A percentile compares a stretch with the other conserved stretches of the same genome.
phyloP scores from a whole-genome alignment of 225 moss, liverwort and hornwort species.

The Bryoerythrophyllum caledonicum region DNA sequence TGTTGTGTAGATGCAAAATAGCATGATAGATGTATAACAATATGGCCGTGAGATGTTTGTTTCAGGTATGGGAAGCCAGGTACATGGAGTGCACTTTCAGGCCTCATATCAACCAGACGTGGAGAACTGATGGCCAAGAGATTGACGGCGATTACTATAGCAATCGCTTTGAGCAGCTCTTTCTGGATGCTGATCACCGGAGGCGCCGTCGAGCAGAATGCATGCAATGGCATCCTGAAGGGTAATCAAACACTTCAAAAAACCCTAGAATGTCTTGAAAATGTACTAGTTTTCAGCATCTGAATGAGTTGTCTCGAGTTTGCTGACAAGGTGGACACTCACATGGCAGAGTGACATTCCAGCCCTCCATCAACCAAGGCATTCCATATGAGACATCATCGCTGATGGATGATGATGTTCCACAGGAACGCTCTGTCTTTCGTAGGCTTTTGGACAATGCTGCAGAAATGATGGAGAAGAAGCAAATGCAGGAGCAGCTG shows the following conservation, averaged over 20 bases:
- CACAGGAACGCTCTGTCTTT: conserved; percentile 68
- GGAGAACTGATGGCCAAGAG: conserved; percentile 31
- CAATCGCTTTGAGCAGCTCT: conserved; percentile 84
- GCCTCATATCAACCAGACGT: conserved; percentile 62
- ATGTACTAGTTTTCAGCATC: too few species aligned
- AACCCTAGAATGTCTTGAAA: too few species aligned
- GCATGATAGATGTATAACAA: too few species aligned
- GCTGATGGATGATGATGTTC: conserved; percentile 47
- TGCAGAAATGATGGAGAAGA: conserved; percentile 69
- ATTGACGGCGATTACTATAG: conserved; percentile 29
- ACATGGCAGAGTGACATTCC: conserved; percentile 79
- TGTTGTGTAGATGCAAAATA: too few species aligned
- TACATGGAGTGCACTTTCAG: conserved; percentile 96
- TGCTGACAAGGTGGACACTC: conserved; percentile 20
- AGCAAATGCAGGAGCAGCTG: conserved; percentile 56
- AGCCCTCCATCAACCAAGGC: conserved; percentile 72
- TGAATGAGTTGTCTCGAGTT: not conserved
- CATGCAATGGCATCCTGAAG: conserved; percentile 89
- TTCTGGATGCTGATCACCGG: conserved; percentile 85
- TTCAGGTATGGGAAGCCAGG: conserved; percentile 75
- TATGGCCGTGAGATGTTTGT: conserved; percentile 4
- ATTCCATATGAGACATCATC: conserved; percentile 36
- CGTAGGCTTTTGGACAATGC: conserved; percentile 84
- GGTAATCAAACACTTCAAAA: conserved; percentile 39
- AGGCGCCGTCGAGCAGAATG: conserved; percentile 86